Percentiles rank a stretch among this genome's conserved stretches.
These are phyloP conservation scores for Nyssa sinensis DNA, from an alignment of 148 eudicot species.

Conservation along the genomic window DNA sequence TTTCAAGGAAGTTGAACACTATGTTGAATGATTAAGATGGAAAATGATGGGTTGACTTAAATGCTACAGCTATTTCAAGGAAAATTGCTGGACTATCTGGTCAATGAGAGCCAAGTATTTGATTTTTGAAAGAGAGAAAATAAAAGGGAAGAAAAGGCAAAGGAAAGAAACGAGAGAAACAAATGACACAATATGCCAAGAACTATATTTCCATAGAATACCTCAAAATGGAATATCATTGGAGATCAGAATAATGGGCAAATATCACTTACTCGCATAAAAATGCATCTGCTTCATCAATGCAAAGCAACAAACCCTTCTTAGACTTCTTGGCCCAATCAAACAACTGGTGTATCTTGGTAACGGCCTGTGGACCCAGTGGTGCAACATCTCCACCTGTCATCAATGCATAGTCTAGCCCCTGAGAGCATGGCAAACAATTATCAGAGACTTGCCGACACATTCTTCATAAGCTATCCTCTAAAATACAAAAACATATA, in stretches of 20 bases:
- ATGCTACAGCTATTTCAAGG: not conserved
- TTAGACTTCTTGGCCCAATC: constrained; percentile 98
- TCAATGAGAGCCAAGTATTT: no score
- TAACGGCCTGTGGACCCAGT: constrained; percentile 96
- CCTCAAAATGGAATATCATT: not conserved
- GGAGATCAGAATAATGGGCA: not conserved
- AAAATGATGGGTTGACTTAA: no score
- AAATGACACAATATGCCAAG: no score
- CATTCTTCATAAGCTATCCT: not conserved
- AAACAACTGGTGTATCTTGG: constrained; percentile 94
- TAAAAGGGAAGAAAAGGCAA: no score
- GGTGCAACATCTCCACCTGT: constrained; percentile 99
- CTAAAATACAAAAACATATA: not conserved
- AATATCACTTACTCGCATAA: constrained; percentile 94
- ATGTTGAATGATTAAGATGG: not conserved
- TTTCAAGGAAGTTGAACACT: not conserved
- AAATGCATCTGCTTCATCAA: constrained; percentile 99
- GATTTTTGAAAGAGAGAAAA: no score
- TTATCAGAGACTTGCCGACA: not conserved
- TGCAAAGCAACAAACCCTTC: constrained; percentile 79
- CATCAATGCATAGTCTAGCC: constrained; percentile 98
- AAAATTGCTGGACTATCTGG: no score
- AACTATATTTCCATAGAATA: not conserved
- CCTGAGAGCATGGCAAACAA: constrained; percentile 44
- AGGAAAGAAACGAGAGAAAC: no score